phyloP scores from a whole-genome alignment of 495 filamentous ascomycete species.

The Penicillium samsonianum region DNA sequence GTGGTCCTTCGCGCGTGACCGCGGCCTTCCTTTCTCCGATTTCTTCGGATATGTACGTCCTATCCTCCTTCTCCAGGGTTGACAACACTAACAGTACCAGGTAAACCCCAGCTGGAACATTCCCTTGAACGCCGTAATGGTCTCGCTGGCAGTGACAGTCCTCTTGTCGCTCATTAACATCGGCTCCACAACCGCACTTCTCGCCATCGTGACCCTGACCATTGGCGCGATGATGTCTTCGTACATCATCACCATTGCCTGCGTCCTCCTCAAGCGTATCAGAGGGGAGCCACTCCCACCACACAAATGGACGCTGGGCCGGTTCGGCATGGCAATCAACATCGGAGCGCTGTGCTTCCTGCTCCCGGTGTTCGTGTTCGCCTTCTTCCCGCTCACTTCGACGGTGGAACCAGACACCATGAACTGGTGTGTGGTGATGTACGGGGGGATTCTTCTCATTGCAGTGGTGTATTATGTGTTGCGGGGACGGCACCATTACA shows the following conservation, averaged over 20 bases:
- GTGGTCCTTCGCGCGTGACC: conserved; percentile 50
- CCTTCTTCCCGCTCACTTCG: conserved; percentile 41
- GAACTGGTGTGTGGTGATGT: conserved; percentile 49
- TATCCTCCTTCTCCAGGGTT: conserved; percentile 1
- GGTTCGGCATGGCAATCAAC: not conserved
- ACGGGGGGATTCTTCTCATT: conserved; percentile 30
- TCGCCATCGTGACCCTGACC: conserved; percentile 52
- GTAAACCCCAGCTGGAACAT: conserved; percentile 43
- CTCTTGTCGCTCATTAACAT: conserved; percentile 61
- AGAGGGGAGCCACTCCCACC: not conserved
- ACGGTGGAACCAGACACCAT: conserved; percentile 33
- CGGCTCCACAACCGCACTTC: conserved; percentile 56
- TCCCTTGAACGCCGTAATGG: conserved; percentile 47
- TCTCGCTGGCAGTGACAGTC: conserved; percentile 47
- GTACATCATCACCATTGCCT: conserved; percentile 45
- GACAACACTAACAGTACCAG: not conserved
- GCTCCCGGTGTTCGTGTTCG: conserved; percentile 33
- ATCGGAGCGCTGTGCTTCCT: not conserved
- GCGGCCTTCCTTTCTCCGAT: conserved; percentile 43
- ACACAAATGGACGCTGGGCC: not conserved
- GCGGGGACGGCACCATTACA: conserved; percentile 16
- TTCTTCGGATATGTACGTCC: conserved; percentile 32
- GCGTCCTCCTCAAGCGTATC: conserved; percentile 40
- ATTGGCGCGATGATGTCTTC: conserved; percentile 44
- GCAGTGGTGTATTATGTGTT: conserved; percentile 31